phyloP scores from a whole-genome alignment of 768 basidiomycete genomes.

The Lentinula sp. region DNA sequence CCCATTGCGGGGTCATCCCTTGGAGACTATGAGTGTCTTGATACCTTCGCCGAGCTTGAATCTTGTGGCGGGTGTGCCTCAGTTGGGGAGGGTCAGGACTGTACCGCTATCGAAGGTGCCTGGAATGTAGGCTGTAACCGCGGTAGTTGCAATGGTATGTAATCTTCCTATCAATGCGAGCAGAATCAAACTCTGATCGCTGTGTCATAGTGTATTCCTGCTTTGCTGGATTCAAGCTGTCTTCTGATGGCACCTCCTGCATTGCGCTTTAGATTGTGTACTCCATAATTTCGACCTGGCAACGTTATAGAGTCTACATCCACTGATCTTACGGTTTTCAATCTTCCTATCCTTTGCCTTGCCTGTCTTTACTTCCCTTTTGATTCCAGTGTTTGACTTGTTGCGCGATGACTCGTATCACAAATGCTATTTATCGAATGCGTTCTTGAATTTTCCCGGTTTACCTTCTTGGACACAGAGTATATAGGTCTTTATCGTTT shows the following conservation, averaged over 20 bases:
- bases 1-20: slow-evolving; percentile 36
- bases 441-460: neutral
- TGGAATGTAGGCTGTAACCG: slow-evolving; percentile 68
- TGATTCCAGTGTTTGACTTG: neutral
- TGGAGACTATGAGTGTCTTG: slow-evolving; percentile 56
- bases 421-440: neutral
- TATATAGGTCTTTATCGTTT: neutral
- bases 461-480: neutral
- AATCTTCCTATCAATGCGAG: neutral
- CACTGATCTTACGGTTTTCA: neutral
- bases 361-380: neutral
- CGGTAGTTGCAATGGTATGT: slow-evolving; percentile 48
- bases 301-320: neutral
- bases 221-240: neutral
- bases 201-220: slow-evolving; percentile 2
- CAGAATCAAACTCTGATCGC: neutral
- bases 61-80: slow-evolving; percentile 75
- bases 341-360: neutral
- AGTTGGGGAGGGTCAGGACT: slow-evolving; percentile 62
- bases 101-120: slow-evolving; percentile 57
- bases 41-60: slow-evolving; percentile 54
- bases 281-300: neutral
- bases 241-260: slow-evolving; percentile 8
- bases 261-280: slow-evolving; percentile 11
- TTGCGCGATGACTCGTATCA: neutral